Evolutionary conservation across 2,329 filamentous ascomycete species (phyloP), one percentile per base, ranked within the genome.

Genomic region (Rutstroemia sp.): DNA sequence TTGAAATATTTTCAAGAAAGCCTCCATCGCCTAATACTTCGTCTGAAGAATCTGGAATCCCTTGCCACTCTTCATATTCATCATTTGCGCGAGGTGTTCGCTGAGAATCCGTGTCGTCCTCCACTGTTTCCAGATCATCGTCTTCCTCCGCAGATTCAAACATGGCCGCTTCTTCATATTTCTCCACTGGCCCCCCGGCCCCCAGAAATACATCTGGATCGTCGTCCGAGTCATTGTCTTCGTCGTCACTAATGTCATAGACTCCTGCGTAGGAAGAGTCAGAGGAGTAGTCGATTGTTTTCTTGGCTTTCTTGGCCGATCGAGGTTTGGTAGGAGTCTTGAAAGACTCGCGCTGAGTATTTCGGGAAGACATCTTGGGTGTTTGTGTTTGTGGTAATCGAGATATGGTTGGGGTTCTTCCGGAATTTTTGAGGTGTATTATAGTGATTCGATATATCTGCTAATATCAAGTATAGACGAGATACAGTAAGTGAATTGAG

Each of bases 201-300:
- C 84, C 82, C 67, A 87, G 81, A 56, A 92, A 82, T 77, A 88
- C 48, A 52, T 46, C 82, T 62, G 88, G 82, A 70, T 92, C 86
- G 69, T 92, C 88, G 61, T 56, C 54, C 23, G 53, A 55, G 44
- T 89, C 86, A 19, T 48, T 48, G 14, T 54, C 51, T 60, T 92
- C 88, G 10, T 83, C 86, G 64, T 92, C 88, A 63, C 82, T 88
- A 59, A 95, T 86, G 51, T 90, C 82, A 68, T 92, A 88, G 58
- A 95, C 86, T 39, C 78, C 87, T 1, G 84, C 87, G 70, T 91
- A 90, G 56, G 83, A 86, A 53, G 79, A 82, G 65, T 90, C 87
- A 9, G 81, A 80, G 5, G 79, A 80, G 5, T 75, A 74, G 30
- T 75, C 75, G 21, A 78, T 82, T 57, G 69, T 73, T 36, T 48